Percentiles rank a stretch among this genome's conserved stretches.
Conservation (phyloP, 768 basidiomycete genomes). For the Jaapia argillacea region DNA sequence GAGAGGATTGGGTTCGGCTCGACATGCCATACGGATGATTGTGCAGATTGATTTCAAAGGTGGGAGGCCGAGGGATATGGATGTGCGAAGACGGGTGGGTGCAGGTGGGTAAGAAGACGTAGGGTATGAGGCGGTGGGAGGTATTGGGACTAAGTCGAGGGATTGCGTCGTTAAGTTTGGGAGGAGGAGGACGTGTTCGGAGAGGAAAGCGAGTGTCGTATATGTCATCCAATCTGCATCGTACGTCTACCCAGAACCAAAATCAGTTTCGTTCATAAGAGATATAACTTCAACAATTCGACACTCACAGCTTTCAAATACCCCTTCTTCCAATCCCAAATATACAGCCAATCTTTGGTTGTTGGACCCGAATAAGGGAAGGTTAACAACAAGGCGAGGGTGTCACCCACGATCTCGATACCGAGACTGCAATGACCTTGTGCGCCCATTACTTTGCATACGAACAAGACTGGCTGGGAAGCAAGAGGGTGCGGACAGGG, state of each 20-base stretch:
- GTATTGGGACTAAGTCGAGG: conserved; percentile 12
- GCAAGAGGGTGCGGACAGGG: conserved; percentile 15
- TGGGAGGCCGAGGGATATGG: not conserved
- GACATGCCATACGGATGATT: not conserved
- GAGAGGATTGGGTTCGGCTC: conserved; percentile 2
- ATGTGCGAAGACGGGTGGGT: not conserved
- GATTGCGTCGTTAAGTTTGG: conserved; percentile 12
- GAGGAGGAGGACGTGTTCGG: conserved; percentile 14
- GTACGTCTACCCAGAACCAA: too few species aligned
- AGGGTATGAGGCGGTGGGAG: conserved; percentile 1
- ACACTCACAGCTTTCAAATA: conserved; percentile 11
- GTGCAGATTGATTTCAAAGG: not conserved
- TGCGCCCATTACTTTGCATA: conserved; percentile 7
- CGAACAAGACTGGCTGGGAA: conserved; percentile 7
- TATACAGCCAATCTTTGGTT: conserved; percentile 9
- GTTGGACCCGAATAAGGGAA: conserved; percentile 7
- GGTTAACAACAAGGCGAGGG: conserved; percentile 12
- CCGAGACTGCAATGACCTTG: conserved; percentile 10
- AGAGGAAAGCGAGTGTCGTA: conserved; percentile 16
- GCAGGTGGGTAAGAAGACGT: not conserved
- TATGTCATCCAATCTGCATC: conserved; percentile 9
- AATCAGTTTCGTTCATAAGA: not conserved
- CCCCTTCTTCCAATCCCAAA: conserved; percentile 20
- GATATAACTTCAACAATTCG: not conserved
- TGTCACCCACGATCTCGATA: conserved; percentile 14